Evolutionary conservation across 768 basidiomycete genomes (phyloP).

Genomic region (Ramaria sp.): DNA sequence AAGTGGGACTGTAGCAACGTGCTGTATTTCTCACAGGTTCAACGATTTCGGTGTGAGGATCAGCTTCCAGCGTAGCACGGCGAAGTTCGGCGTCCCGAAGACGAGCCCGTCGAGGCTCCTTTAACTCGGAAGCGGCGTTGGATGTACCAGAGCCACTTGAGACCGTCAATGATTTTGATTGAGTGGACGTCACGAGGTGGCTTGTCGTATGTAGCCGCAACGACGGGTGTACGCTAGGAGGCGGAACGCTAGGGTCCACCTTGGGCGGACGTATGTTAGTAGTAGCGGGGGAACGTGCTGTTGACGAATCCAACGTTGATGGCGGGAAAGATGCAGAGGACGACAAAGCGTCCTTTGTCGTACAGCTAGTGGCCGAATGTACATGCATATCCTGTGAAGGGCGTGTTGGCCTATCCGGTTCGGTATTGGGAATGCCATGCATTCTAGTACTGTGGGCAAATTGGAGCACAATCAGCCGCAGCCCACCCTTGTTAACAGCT

Average conservation of each 20-base stretch:
- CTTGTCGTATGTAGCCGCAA: constrained; percentile 11
- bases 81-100: constrained; percentile 46
- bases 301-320: background rate
- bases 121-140: background rate
- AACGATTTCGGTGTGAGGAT: constrained; percentile 40
- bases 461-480: background rate
- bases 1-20: background rate
- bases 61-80: constrained; percentile 40
- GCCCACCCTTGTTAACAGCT: constrained; percentile 14
- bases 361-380: no score
- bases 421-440: constrained; percentile 2
- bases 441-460: background rate
- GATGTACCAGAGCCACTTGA: background rate
- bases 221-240: constrained; percentile 16
- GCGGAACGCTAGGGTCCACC: background rate
- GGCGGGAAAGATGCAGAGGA: background rate
- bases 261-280: background rate
- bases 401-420: constrained; percentile 10
- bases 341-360: background rate
- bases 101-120: constrained; percentile 37
- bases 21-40: constrained; percentile 21
- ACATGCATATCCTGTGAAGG: no score
- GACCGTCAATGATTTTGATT: background rate
- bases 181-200: background rate
- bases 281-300: background rate